Conservation (phyloP, 805 yeast species). For the Candida oleophila region DNA sequence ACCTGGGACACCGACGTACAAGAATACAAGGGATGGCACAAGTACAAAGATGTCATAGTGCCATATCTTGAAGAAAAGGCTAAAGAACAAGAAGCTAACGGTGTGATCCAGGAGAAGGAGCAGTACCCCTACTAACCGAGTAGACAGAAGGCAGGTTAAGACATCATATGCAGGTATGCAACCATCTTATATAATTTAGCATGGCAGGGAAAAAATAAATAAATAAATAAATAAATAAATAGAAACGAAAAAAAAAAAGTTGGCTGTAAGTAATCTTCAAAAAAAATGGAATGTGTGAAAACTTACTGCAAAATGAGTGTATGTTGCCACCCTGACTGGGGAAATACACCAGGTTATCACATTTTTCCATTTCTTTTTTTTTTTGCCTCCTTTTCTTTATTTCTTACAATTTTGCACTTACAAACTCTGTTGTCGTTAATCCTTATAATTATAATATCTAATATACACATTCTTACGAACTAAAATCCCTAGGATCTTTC, state of each 20-base stretch:
- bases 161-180: background rate
- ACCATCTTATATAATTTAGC: background rate
- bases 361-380: background rate
- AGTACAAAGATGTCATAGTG: conserved; percentile 50
- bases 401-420: too few species aligned
- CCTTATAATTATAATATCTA: conserved; percentile 3
- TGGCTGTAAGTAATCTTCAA: too few species aligned
- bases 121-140: conserved; percentile 40
- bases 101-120: conserved; percentile 38
- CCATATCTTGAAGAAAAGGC: conserved; percentile 55
- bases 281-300: too few species aligned
- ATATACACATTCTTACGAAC: conserved; percentile 5
- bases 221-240: too few species aligned
- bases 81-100: conserved; percentile 45
- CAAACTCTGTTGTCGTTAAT: too few species aligned
- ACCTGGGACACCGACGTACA: conserved; percentile 63
- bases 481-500: conserved; percentile 38
- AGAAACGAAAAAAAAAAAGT: too few species aligned
- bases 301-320: too few species aligned
- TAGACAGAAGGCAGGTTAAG: background rate
- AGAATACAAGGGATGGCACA: conserved; percentile 58
- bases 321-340: too few species aligned
- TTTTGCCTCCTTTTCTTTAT: background rate
- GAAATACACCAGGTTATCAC: too few species aligned
- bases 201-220: background rate